A percentile compares a stretch with the other conserved stretches of the same genome.
These are phyloP conservation scores for Rhododendron williamsianum DNA, from an alignment of 148 eudicot genomes.

Conservation along the genomic window DNA sequence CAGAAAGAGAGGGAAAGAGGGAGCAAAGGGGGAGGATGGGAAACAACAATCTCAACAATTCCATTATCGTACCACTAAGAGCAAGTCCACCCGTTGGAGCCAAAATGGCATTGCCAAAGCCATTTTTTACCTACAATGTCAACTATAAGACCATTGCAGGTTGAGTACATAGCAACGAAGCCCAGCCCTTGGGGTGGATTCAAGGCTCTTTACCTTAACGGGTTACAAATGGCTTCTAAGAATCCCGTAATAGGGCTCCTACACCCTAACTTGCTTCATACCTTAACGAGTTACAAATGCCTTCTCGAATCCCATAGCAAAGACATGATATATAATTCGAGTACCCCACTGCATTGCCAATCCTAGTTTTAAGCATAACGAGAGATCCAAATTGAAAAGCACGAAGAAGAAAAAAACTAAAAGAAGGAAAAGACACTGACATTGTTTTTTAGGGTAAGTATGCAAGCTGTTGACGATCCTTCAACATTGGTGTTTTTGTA, in stretches of 20 bases:
- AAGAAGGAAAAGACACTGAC: not conserved
- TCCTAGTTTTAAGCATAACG: not conserved
- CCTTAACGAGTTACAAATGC: not conserved
- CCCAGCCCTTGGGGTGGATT: not conserved
- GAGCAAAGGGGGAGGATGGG: too few species aligned
- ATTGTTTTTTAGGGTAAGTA: constrained; percentile 1
- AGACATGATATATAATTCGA: not conserved
- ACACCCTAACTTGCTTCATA: not conserved
- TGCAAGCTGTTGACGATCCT: constrained; percentile 15
- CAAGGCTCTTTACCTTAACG: not conserved
- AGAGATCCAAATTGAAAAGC: not conserved
- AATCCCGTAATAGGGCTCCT: not conserved
- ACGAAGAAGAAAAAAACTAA: not conserved
- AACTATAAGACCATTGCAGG: not conserved
- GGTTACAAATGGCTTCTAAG: not conserved
- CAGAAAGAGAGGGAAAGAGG: too few species aligned
- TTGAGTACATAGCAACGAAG: not conserved
- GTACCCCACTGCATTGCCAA: not conserved
- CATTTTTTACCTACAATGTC: too few species aligned
- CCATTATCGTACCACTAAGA: not conserved
- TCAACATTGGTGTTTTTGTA: constrained; percentile 2
- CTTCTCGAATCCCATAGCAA: not conserved
- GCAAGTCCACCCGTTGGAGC: too few species aligned
- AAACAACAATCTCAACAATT: not conserved
- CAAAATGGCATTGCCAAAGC: too few species aligned